A percentile compares a stretch with the other conserved stretches of the same genome.
These are phyloP conservation scores for Fusarium clavum DNA, from an alignment of 2,329 filamentous ascomycete genomes.

Conservation along the genomic window DNA sequence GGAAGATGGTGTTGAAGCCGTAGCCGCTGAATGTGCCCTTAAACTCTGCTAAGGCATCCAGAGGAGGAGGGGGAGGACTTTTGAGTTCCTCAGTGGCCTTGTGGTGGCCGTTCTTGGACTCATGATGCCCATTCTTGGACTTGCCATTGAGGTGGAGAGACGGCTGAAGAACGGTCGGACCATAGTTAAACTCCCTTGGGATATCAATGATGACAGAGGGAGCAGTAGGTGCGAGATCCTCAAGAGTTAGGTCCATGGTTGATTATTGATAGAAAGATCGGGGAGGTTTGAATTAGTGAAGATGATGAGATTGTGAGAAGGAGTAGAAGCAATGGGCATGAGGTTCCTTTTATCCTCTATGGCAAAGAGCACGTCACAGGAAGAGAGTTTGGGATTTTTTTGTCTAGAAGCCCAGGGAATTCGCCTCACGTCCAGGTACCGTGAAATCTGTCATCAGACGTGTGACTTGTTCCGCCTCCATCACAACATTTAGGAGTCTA, in stretches of 20 bases:
- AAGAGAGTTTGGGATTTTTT: not conserved
- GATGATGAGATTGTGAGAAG: not conserved
- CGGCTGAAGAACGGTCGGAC: not conserved
- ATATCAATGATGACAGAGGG: not conserved
- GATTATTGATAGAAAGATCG: too few relatives aligned
- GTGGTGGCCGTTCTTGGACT: not conserved
- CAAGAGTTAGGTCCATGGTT: not conserved
- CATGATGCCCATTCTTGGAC: not conserved
- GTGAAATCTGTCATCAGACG: not conserved
- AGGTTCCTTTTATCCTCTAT: accelerated
- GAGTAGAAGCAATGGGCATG: not conserved
- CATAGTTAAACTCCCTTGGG: not conserved
- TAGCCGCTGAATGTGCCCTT: not conserved
- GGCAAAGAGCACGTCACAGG: not conserved
- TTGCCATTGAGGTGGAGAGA: not conserved
- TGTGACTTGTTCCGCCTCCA: not conserved
- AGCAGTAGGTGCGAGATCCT: not conserved
- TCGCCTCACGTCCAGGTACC: not conserved
- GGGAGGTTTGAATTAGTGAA: too few relatives aligned
- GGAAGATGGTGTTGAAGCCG: slow-evolving; percentile 2
- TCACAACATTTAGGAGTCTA: not conserved
- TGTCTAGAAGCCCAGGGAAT: accelerated
- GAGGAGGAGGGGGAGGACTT: not conserved
- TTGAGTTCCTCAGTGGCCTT: not conserved
- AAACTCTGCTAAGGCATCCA: not conserved